Percentiles rank a stretch among this genome's conserved stretches.
phyloP scores from a whole-genome alignment of 2,329 filamentous ascomycete species.

The Chaetoscypha palmicola region DNA sequence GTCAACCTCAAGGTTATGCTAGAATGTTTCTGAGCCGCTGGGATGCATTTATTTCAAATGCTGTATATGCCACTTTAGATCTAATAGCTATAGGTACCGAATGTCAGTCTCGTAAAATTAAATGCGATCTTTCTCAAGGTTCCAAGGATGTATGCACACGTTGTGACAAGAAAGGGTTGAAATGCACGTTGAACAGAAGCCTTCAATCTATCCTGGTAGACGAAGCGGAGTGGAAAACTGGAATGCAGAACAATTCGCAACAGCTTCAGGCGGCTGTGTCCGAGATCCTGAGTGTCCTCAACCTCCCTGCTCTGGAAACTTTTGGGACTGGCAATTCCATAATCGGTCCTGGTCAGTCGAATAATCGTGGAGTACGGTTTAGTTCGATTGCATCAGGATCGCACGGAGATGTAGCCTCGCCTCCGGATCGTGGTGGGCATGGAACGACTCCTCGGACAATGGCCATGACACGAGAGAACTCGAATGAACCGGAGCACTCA shows the following conservation, averaged over 20 bases:
- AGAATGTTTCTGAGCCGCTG: too few species aligned
- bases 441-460: slow-evolving; percentile 32
- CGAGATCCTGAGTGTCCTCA: slow-evolving; percentile 37
- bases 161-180: slow-evolving; percentile 42
- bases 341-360: slow-evolving; percentile 7
- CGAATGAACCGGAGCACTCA: slow-evolving; percentile 30
- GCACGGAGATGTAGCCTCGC: neutral
- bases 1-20: neutral
- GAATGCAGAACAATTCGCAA: slow-evolving; percentile 33
- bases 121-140: slow-evolving; percentile 36
- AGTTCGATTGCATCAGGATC: neutral
- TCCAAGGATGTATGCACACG: slow-evolving; percentile 36
- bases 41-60: neutral
- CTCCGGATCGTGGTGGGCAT: neutral
- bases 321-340: slow-evolving; percentile 19
- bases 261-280: slow-evolving; percentile 39
- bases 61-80: neutral
- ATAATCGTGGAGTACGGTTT: neutral
- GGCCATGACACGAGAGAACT: slow-evolving; percentile 40
- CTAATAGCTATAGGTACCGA: slow-evolving; percentile 28
- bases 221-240: slow-evolving; percentile 43
- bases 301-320: slow-evolving; percentile 36
- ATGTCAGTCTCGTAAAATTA: slow-evolving; percentile 49
- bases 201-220: slow-evolving; percentile 48
- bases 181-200: slow-evolving; percentile 48